Base-by-base conservation (phyloP, 1,139 yeast species). In the Nakaseomyces nivariensis region DNA sequence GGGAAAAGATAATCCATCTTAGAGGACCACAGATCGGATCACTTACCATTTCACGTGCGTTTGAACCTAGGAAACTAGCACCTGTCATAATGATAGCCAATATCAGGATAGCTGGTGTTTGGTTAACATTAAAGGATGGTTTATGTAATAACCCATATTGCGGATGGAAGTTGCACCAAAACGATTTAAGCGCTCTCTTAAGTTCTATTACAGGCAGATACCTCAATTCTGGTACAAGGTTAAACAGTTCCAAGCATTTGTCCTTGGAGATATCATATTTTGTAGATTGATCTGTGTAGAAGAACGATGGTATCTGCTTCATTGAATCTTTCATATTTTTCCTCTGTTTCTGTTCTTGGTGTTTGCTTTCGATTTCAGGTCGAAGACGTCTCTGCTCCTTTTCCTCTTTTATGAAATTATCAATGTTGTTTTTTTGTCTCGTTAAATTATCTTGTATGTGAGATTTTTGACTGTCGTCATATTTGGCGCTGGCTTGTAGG, bases 111-210 rank as follows among this genome's bases (percentile, higher is more conserved):
- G 81, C 78, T 4, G 80, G 78, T 29, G 78, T 72, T 1, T 67
- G 62, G 46, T 71, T 72, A 0, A 85, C 76, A 48, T 76, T 73
- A 62, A 82, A 82, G 0, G 86, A 78, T 0, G 88, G 87, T 49
- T 70, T 71, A 58, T 82, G 88, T 49, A 82, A 59, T 33, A 82
- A 70, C 1, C 85, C 77, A 54, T 75, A 78, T 59, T 81, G 85
- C 5, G 79, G 75, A 59, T 82, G 86, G 63, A 79, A 81, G 37
- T 72, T 69, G 7, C 67, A 61, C 88, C 88, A 82, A 59, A 74
- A 82, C 25, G 71, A 60, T 55, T 61, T 67, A 41, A 70, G 49
- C 26, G 69, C 64, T 17, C 59, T 57, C 32, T 63, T 61, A 25
- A 68, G 52, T 11, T 63, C 55, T 6, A 56, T 50, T 3, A 50